Evolutionary conservation across 1,284 basidiomycete genomes (phyloP).

Genomic region (Microbotryum lychnidis-dioicae): DNA sequence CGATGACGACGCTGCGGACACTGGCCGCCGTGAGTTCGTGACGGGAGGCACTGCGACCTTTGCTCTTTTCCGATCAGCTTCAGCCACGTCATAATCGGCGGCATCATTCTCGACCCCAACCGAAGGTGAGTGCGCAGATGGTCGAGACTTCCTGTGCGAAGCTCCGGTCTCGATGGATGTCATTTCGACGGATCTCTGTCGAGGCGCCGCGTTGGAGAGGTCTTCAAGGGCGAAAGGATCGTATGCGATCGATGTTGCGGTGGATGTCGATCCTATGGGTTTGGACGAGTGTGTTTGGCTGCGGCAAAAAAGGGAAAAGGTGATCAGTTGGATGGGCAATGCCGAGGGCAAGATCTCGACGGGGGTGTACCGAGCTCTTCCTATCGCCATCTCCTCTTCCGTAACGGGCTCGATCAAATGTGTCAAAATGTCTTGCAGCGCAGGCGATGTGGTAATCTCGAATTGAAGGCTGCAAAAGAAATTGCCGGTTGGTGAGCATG

Average conservation of each 20-base stretch:
- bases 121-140: no score
- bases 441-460: background rate
- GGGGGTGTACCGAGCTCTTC: background rate
- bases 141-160: no score
- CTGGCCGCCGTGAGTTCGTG: no score
- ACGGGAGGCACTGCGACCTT: no score
- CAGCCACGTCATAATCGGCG: no score
- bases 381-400: background rate
- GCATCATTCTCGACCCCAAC: no score
- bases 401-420: conserved; percentile 4
- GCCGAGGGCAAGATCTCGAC: background rate
- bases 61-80: no score
- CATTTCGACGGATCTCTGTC: background rate
- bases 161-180: no score
- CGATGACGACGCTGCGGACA: no score
- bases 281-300: background rate
- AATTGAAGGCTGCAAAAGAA: conserved; percentile 2
- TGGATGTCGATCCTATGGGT: background rate
- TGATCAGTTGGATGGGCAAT: background rate
- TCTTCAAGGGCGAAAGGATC: background rate
- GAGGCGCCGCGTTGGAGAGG: background rate
- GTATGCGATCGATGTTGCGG: background rate
- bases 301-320: background rate
- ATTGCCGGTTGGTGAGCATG: background rate
- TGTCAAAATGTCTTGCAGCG: conserved; percentile 2